Conservation (phyloP, 306 rosid genomes). For the Chamaecrista fasciculata region DNA sequence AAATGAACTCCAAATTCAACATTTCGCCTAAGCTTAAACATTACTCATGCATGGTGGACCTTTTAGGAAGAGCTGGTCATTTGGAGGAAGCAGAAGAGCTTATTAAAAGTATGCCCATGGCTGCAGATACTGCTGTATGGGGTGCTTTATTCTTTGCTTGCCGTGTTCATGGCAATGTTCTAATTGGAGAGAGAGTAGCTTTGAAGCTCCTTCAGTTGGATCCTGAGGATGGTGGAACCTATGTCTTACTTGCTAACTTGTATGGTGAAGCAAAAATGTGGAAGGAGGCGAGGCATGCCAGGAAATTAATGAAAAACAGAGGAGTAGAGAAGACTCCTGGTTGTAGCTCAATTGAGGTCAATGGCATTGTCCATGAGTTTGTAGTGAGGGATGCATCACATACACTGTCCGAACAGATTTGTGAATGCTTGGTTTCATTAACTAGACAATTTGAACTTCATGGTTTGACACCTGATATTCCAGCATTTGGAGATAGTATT, state of each 20-base stretch:
- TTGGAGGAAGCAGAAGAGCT: constrained; percentile 75
- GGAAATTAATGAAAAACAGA: constrained; percentile 54
- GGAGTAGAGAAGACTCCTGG: constrained; percentile 69
- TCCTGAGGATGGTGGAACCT: constrained; percentile 66
- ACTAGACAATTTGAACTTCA: constrained; percentile 47
- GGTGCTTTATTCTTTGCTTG: constrained; percentile 84
- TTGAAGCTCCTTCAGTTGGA: constrained; percentile 76
- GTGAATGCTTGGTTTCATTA: constrained; percentile 50
- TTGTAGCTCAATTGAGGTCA: constrained; percentile 67
- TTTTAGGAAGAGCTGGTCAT: constrained; percentile 78
- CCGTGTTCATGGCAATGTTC: constrained; percentile 53
- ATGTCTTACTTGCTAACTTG: constrained; percentile 64
- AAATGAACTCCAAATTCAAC: constrained; percentile 50
- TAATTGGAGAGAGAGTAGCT: constrained; percentile 70
- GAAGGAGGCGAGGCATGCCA: constrained; percentile 49
- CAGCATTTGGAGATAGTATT: neutral
- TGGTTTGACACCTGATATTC: constrained; percentile 22
- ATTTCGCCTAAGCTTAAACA: constrained; percentile 60
- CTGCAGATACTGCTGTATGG: constrained; percentile 69
- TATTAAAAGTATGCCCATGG: constrained; percentile 57
- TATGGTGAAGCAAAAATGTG: constrained; percentile 69
- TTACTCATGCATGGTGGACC: constrained; percentile 87
- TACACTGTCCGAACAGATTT: constrained; percentile 40
- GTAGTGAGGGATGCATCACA: constrained; percentile 53
- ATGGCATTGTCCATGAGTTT: constrained; percentile 56